These are phyloP conservation scores for Euryodendron excelsum DNA, from an alignment of 148 eudicot genomes.

Conservation along the genomic window DNA sequence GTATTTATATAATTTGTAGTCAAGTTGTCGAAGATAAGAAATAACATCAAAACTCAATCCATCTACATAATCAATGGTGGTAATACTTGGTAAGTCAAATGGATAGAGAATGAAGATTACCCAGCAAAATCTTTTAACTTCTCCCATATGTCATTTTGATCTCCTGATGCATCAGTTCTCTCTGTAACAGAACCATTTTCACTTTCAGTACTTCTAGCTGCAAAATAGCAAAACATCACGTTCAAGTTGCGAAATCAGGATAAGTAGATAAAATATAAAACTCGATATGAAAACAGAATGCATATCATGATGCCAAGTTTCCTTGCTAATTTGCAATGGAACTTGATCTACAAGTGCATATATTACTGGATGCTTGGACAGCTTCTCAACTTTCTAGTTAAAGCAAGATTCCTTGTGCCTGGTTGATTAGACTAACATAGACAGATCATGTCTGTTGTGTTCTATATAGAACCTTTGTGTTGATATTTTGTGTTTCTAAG, in stretches of 20 bases:
- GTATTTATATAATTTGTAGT: no score
- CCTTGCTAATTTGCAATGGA: background rate
- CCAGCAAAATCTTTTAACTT: conserved; percentile 81
- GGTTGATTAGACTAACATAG: no score
- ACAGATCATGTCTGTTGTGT: no score
- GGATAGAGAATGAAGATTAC: conserved; percentile 40
- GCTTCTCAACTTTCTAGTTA: no score
- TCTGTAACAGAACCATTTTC: conserved; percentile 36
- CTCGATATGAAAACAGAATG: background rate
- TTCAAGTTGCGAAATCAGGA: no score
- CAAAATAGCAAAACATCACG: no score
- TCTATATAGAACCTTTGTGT: no score
- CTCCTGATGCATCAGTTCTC: conserved; percentile 45
- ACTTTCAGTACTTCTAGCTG: conserved; percentile 54
- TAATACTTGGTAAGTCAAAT: background rate
- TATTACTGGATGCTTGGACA: no score
- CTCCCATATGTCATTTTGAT: conserved; percentile 62
- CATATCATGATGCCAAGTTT: background rate
- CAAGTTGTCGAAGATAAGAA: no score
- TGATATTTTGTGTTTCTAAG: no score
- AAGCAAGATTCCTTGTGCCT: no score
- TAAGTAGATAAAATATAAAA: background rate
- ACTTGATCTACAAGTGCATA: background rate
- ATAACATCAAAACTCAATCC: no score
- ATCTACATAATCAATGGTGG: background rate